Base-by-base conservation (phyloP, 805 yeast species). In the Wickerhamomyces tratensis region DNA sequence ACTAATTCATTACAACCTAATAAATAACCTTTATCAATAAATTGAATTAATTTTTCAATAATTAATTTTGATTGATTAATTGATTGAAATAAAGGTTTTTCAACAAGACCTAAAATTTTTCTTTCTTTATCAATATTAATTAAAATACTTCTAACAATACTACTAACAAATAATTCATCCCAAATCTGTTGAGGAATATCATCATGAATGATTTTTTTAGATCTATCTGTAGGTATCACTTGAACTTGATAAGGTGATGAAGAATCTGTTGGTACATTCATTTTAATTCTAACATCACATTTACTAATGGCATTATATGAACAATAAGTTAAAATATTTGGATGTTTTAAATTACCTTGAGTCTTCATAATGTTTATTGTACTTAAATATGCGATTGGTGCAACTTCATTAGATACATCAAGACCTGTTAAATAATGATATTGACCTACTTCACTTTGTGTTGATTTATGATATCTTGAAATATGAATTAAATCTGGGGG, bases 401-500 rank as follows among this genome's bases (percentile, higher is more conserved):
- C 74, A 2, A 63, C 58, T 13, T 63, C 57, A 5, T 72, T 65
- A 0, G 76, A 67, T 1, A 67, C 56, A 48, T 72, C 75, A 25
- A 74, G 50, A 5, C 80, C 79, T 1, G 69, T 65, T 27, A 69
- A 56, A 46, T 64, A 69, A 46, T 72, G 77, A 42, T 71, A 74
- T 40, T 67, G 68, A 1, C 82, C 77, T 12, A 65, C 61, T 44
- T 77, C 82, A 42, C 70, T 68, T 36, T 49, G 52, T 2, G 41
- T 26, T 5, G 45, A 43, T 15, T 41, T 47, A 40, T 49, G 48
- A 43, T 49, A 56, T 43, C 62, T 68, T 29, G 71, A 57, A 29
- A 74, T 49, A 49, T 71, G 83, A 3, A 80, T 77, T 44, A 84
- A 63, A 59, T 85, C 94, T 4, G 88, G 82, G 3, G 88, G 86